Conservation (phyloP, 345 rosid species). For the Angophora floribunda region DNA sequence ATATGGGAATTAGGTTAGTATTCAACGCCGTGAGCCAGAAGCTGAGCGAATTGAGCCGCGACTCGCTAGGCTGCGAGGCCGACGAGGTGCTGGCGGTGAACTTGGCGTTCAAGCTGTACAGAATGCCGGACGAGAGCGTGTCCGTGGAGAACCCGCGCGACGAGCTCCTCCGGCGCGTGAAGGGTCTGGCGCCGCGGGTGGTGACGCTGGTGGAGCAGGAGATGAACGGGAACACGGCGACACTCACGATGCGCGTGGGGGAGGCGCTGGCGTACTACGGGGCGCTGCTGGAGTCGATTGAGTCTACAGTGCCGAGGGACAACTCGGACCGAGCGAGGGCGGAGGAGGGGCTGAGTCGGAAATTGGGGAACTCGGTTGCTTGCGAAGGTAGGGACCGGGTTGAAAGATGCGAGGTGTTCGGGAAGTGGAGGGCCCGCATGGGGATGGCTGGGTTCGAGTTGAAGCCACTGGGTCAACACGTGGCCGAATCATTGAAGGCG, state of each 20-base stretch:
- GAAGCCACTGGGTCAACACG: constrained; percentile 34
- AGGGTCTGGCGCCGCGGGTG: constrained; percentile 57
- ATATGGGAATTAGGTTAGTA: constrained; percentile 26
- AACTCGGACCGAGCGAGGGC: constrained; percentile 31
- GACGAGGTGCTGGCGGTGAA: constrained; percentile 73
- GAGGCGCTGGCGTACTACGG: constrained; percentile 41
- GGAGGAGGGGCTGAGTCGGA: constrained; percentile 65
- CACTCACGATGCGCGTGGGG: constrained; percentile 25
- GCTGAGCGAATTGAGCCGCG: neutral
- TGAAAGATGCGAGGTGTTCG: constrained; percentile 91
- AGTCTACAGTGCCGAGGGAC: constrained; percentile 38
- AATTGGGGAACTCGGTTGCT: constrained; percentile 62
- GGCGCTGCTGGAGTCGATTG: constrained; percentile 73
- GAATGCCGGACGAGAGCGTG: constrained; percentile 88
- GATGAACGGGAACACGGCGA: constrained; percentile 39
- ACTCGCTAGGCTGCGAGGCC: constrained; percentile 51
- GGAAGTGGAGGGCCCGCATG: constrained; percentile 96
- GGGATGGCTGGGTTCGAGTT: constrained; percentile 86
- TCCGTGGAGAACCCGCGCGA: constrained; percentile 81
- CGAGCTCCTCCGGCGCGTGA: constrained; percentile 87
- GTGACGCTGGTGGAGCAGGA: constrained; percentile 79
- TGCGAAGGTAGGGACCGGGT: constrained; percentile 83
- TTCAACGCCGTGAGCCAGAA: constrained; percentile 22
- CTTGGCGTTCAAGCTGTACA: constrained; percentile 65
- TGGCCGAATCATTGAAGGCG: constrained; percentile 51